Conservation (phyloP, 2,329 filamentous ascomycete genomes). For the Clarireedia paspali region DNA sequence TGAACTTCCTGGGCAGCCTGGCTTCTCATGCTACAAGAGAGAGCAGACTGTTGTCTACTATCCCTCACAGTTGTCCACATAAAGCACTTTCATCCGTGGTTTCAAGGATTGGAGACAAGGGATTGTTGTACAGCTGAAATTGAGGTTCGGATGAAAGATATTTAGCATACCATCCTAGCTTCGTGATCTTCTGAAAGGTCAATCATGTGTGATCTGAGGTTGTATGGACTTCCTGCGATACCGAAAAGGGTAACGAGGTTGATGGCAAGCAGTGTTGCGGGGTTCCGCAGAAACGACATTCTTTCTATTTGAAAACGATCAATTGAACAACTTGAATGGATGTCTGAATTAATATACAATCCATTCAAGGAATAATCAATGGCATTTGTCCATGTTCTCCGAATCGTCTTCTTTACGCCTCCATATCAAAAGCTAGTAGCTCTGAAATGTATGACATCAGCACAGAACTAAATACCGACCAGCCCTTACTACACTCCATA, state of each 20-base stretch:
- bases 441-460: conserved; percentile 8
- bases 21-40: too few relatives aligned
- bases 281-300: conserved; percentile 16
- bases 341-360: background rate
- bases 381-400: background rate
- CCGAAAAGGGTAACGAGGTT: conserved; percentile 14
- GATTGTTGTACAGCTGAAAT: background rate
- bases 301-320: too few relatives aligned
- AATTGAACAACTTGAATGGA: background rate
- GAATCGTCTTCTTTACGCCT: background rate
- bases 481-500: background rate
- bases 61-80: background rate
- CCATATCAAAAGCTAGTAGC: too few relatives aligned
- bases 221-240: conserved; percentile 15
- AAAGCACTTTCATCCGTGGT: background rate
- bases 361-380: too few relatives aligned
- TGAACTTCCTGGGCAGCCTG: too few relatives aligned
- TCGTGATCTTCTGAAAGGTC: conserved; percentile 21
- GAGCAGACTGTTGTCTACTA: too few relatives aligned
- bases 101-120: background rate
- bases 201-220: conserved; percentile 18
- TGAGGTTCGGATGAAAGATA: background rate
- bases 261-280: conserved; percentile 8
- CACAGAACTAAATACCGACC: background rate
- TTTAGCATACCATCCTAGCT: conserved; percentile 16